Percentiles rank a stretch among this genome's conserved stretches.
These are phyloP conservation scores for Monascus purpureus DNA, from an alignment of 495 filamentous ascomycete genomes.

Conservation along the genomic window DNA sequence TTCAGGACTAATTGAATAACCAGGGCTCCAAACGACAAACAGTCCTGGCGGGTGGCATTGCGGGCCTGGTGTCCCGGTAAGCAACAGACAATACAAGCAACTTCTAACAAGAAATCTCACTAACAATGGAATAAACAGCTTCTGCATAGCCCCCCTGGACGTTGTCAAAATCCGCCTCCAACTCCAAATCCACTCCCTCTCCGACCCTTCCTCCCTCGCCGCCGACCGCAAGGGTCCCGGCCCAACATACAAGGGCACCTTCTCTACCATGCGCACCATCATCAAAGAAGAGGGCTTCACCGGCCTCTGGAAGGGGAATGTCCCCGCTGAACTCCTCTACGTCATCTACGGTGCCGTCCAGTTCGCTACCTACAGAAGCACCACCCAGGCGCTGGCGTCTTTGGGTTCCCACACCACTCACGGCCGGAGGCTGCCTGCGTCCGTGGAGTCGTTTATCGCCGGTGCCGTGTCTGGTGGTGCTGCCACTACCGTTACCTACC, in stretches of 20 bases:
- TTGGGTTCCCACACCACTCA: slow-evolving; percentile 3
- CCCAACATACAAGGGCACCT: slow-evolving; percentile 65
- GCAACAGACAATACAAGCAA: background rate
- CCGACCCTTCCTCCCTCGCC: slow-evolving; percentile 40
- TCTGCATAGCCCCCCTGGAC: slow-evolving; percentile 84
- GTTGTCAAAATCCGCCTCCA: slow-evolving; percentile 96
- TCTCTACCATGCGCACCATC: slow-evolving; percentile 65
- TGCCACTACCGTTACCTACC: slow-evolving; percentile 79
- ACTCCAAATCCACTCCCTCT: slow-evolving; percentile 69
- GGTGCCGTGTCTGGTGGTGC: slow-evolving; percentile 68
- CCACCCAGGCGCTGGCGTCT: slow-evolving; percentile 43
- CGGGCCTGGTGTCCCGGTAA: slow-evolving; percentile 76
- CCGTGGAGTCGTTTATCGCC: slow-evolving; percentile 58
- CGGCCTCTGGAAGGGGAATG: slow-evolving; percentile 94
- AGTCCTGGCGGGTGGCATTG: slow-evolving; percentile 68
- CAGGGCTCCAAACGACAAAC: slow-evolving; percentile 70
- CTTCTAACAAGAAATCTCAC: background rate
- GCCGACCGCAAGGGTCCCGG: slow-evolving; percentile 31
- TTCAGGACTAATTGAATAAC: slow-evolving; percentile 2
- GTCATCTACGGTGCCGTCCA: slow-evolving; percentile 76
- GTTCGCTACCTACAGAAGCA: slow-evolving; percentile 77
- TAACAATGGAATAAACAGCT: slow-evolving; percentile 30
- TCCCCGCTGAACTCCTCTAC: slow-evolving; percentile 89
- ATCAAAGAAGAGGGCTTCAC: slow-evolving; percentile 65
- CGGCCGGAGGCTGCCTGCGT: slow-evolving; percentile 37